Conservation (phyloP, 441 rosid genomes). For the Pelargonium cotyledonis region DNA sequence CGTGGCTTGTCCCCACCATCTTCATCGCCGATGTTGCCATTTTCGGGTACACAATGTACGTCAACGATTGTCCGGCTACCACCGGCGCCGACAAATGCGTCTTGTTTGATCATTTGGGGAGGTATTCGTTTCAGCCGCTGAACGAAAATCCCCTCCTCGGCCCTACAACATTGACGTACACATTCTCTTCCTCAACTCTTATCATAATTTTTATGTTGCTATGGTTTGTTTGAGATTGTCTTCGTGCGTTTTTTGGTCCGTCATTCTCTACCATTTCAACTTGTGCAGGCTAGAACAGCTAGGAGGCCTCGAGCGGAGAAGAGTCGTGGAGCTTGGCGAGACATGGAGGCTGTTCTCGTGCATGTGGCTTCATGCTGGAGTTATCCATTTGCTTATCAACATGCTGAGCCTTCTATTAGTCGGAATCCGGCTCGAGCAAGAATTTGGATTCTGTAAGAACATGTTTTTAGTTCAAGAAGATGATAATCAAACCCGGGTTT, state of each 20-base stretch:
- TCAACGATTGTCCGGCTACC: slow-evolving; percentile 57
- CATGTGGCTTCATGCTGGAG: slow-evolving; percentile 86
- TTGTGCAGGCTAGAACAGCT: slow-evolving; percentile 53
- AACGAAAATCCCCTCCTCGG: slow-evolving; percentile 58
- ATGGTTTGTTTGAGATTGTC: not conserved
- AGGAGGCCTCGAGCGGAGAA: slow-evolving; percentile 58
- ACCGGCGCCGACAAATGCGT: slow-evolving; percentile 34
- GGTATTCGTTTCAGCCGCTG: slow-evolving; percentile 63
- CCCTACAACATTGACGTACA: slow-evolving; percentile 61
- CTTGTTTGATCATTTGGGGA: slow-evolving; percentile 38
- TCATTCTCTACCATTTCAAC: not conserved
- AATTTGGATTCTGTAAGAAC: slow-evolving; percentile 53
- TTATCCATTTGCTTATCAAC: slow-evolving; percentile 69
- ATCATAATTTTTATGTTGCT: not conserved
- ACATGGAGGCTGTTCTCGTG: slow-evolving; percentile 80
- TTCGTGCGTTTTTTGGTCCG: not conserved
- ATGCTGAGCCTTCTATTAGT: slow-evolving; percentile 77
- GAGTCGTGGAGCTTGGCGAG: slow-evolving; percentile 50
- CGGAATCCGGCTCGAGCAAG: slow-evolving; percentile 82
- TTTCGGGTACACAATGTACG: slow-evolving; percentile 53
- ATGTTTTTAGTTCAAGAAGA: not conserved
- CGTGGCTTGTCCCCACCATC: slow-evolving; percentile 63
- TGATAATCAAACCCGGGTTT: not conserved
- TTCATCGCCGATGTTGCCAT: slow-evolving; percentile 35
- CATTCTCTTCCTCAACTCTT: not conserved